phyloP scores from a whole-genome alignment of 2,329 filamentous ascomycete species.

The Beauveria rudraprayagi region DNA sequence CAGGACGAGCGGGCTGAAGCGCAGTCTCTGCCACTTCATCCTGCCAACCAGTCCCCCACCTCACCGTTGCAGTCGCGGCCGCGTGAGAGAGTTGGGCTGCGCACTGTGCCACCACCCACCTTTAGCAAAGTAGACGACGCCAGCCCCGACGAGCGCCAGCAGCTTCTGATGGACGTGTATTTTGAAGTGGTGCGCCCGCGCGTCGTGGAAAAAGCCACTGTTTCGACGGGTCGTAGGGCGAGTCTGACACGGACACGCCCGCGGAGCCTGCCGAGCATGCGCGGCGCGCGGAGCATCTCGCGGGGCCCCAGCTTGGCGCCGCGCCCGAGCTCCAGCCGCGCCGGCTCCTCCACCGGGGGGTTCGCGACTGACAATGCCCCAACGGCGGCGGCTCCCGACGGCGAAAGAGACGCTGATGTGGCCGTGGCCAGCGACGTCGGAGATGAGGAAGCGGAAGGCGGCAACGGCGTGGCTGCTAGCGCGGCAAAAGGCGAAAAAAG shows the following conservation, averaged over 20 bases:
- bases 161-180: conserved; percentile 44
- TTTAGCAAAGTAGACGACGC: conserved; percentile 41
- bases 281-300: conserved; percentile 1
- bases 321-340: conserved; percentile 3
- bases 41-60: background rate
- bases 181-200: conserved; percentile 35
- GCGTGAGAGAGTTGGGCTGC: background rate
- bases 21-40: conserved; percentile 15
- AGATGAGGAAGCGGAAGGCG: background rate
- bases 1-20: conserved; percentile 23
- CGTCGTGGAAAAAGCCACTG: conserved; percentile 29
- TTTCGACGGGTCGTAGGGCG: conserved; percentile 20
- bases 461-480: conserved; percentile 14
- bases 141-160: conserved; percentile 40
- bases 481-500: conserved; percentile 17
- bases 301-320: background rate
- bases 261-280: conserved; percentile 16
- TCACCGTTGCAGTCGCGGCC: conserved; percentile 10
- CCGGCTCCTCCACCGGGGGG: background rate
- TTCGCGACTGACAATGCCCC: background rate
- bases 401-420: background rate
- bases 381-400: background rate
- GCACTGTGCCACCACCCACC: conserved; percentile 14
- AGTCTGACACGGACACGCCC: conserved; percentile 18
- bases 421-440: background rate